Percentiles rank a stretch among this genome's conserved stretches.
phyloP scores from a whole-genome alignment of 495 filamentous ascomycete genomes.

The Neurospora discreta region DNA sequence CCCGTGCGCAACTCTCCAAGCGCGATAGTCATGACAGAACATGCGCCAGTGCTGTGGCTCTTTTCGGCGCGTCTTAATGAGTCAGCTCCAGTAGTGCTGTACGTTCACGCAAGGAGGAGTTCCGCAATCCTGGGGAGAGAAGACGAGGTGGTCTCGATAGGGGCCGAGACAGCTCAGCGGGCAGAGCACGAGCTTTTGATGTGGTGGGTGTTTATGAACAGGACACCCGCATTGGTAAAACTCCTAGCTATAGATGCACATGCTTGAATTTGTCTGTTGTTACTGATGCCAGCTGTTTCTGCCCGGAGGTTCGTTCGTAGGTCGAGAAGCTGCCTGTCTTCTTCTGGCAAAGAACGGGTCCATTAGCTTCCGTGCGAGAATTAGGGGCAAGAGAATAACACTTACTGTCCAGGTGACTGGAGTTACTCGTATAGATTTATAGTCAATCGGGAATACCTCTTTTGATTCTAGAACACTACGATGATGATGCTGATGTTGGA shows the following conservation, averaged over 20 bases:
- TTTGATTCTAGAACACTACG: background rate
- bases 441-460: background rate
- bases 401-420: background rate
- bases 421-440: background rate
- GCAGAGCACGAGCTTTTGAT: background rate
- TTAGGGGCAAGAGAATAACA: background rate
- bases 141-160: background rate
- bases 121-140: background rate
- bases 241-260: background rate
- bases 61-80: background rate
- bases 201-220: background rate
- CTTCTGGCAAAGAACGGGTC: background rate
- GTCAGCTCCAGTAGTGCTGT: background rate
- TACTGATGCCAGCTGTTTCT: background rate
- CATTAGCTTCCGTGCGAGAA: background rate
- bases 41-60: background rate
- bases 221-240: background rate
- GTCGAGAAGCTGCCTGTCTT: background rate
- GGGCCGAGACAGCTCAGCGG: background rate
- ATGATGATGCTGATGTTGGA: background rate
- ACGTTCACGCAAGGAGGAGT: background rate
- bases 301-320: background rate
- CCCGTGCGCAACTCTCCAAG: background rate
- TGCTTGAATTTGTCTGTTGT: background rate
- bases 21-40: background rate